Base-by-base conservation (phyloP, 768 basidiomycete genomes). In the Dacryopinax primogenitus region DNA sequence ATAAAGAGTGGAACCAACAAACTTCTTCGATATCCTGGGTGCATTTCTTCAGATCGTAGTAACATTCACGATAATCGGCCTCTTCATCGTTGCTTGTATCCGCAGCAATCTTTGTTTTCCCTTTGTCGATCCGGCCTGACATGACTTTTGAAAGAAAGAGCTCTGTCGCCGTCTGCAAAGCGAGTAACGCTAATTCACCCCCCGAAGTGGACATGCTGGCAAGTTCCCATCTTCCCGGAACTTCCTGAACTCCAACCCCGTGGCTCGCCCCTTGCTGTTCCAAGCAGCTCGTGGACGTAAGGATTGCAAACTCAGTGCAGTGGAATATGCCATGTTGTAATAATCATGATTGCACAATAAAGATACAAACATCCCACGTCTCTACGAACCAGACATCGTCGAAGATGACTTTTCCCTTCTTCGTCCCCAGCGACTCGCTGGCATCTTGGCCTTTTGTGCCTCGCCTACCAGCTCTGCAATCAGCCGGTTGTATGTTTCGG, bases 401-500 rank as follows among this genome's bases (percentile, higher is more conserved):
- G 51, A 58, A 13, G 26, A 26, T 3, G 51, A 58, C 51, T 58
- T 58, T 30, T 58, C 51, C 18, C 32, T 58, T 58, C 51, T 13
- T 18, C 51, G 51, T 6, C 51, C 51, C 51, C 51, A 58, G 9
- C 51, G 51, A 30, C 21, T 58, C 3, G 23, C 4, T 30, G 72
- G 71, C n/a, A 71, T 71, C 68, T 76, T 76, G 16, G 73, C 71
- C 65, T 75, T 75, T 47, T 75, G 75, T 0, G 93, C 92, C 74
- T 95, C 91, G 44, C 85, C 85, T n/a, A 96, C 91, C 62, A 96
- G 78, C 72, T 92, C 92, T 30, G 87, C 93, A 66, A 96, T 96
- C 65, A 93, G 79, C 16, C 85, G 86, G 74, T 96, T 94, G 71
- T 92, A 92, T 30, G 85, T 88, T 77, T 96, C 87, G 36, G 85